Conservation (phyloP, 306 rosid genomes). For the Boehmeria nivea region DNA sequence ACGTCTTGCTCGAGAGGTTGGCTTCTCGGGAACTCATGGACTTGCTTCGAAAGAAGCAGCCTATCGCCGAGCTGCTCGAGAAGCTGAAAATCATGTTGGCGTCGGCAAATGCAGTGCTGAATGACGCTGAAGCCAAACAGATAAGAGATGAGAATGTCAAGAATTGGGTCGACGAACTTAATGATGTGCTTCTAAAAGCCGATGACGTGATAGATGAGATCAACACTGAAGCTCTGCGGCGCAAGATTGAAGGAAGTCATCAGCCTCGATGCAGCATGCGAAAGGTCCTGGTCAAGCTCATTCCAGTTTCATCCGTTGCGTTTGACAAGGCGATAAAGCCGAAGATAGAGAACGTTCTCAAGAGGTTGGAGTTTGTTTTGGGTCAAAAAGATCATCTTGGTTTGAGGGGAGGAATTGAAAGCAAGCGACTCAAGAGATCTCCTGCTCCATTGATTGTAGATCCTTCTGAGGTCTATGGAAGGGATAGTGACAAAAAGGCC, state of each 20-base stretch:
- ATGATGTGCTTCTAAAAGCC: not conserved
- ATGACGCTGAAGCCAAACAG: conserved; percentile 37
- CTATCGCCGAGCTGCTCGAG: not conserved
- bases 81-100: conserved; percentile 7
- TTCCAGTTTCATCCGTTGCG: too few relatives aligned
- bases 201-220: conserved; percentile 36
- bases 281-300: too few relatives aligned
- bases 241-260: too few relatives aligned
- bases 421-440: not conserved
- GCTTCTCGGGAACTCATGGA: conserved; percentile 13
- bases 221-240: conserved; percentile 4
- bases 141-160: conserved; percentile 8
- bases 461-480: conserved; percentile 5
- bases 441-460: conserved; percentile 1
- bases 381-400: not conserved
- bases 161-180: conserved; percentile 18
- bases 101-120: conserved; percentile 15
- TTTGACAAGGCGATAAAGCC: not conserved
- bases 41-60: conserved; percentile 1
- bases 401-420: not conserved
- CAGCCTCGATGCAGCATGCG: too few relatives aligned
- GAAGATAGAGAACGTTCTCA: not conserved
- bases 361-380: not conserved
- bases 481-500: not conserved
- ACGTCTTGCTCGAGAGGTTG: conserved; percentile 4